Base-by-base conservation (phyloP, 306 rosid genomes). In the Prunus kanzakura region DNA sequence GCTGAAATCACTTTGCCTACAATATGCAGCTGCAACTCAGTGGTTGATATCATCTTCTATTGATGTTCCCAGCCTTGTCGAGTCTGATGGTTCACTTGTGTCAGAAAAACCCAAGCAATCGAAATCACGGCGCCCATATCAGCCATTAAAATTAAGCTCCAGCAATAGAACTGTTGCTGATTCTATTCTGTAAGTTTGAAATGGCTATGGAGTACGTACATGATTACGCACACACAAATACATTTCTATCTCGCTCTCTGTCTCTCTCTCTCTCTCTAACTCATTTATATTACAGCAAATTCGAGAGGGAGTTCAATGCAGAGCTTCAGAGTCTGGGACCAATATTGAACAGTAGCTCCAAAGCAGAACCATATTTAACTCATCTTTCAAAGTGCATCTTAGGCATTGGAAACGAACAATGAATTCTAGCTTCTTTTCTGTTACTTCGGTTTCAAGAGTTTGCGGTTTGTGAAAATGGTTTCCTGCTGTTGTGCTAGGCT, bases 251-350 rank as follows among this genome's bases (percentile, higher is more conserved):
- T 55, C 55, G 8, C 22, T 14, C 71, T 76, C 73, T 32, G 7
- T 32, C 62, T 67, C 27, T 47, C 65, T 76, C 69, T 32, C 38
- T 32, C 62, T 67, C 27, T 47, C 65, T 68, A 3, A 60, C 46
- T n/a, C 11, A 25, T 71, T 18, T 61, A 58, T 65, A 55, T 81
- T 89, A 85, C 91, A 92, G 97, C 57, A 90, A 89, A 82, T 95
- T 92, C 51, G 98, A 92, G 90, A 92, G 80, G 76, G 97, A 95
- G 67, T 95, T 95, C 64, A 83, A 92, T 75, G 62, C 88, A 4
- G 97, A 95, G 84, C 98, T 95, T 75, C 92, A 77, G 88, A 92
- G 88, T 71, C 88, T 95, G 11, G 97, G 96, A 82, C 88, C 96
- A 69, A 78, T 86, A 65, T 76, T 92, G 80, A 90, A 89, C 87